Evolutionary conservation across 2,329 filamentous ascomycete genomes (phyloP).

Genomic region (Colletotrichum zoysiae): DNA sequence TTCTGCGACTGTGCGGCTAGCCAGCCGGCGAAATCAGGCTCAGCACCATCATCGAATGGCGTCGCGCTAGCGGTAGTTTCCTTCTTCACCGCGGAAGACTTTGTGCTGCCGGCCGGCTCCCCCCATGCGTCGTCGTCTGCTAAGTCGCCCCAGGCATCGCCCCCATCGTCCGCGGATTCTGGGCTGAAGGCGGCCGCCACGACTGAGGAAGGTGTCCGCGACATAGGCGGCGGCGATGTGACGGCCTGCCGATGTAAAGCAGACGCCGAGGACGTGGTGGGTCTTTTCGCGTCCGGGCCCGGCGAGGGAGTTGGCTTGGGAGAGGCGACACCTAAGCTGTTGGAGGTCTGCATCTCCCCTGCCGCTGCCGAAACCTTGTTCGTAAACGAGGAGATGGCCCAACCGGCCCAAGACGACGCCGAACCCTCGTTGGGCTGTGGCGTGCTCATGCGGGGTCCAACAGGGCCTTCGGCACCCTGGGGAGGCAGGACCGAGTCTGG

Average conservation of each 20-base stretch:
- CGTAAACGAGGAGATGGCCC: constrained; percentile 98
- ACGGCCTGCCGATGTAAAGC: constrained; percentile 71
- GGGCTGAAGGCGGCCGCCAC: constrained; percentile 65
- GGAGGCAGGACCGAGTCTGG: constrained; percentile 84
- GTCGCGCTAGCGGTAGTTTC: constrained; percentile 53
- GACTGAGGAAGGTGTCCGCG: constrained; percentile 62
- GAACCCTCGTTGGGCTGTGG: constrained; percentile 73
- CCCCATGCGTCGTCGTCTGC: constrained; percentile 65
- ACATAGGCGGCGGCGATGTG: constrained; percentile 62
- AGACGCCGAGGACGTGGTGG: constrained; percentile 66
- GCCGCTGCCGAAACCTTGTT: constrained; percentile 89
- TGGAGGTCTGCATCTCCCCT: constrained; percentile 82
- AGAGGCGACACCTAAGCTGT: constrained; percentile 58
- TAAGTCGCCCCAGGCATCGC: constrained; percentile 83
- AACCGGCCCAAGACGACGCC: constrained; percentile 85
- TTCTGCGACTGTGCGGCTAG: constrained; percentile 85
- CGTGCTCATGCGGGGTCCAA: constrained; percentile 81
- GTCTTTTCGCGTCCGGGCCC: constrained; percentile 53
- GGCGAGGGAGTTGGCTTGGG: constrained; percentile 57
- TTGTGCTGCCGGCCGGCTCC: constrained; percentile 49
- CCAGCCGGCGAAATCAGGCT: constrained; percentile 97
- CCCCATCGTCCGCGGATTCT: constrained; percentile 71
- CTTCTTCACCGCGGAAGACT: constrained; percentile 47
- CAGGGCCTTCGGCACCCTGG: constrained; percentile 63
- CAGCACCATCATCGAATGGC: constrained; percentile 83